Conservation (phyloP, 352 stramenopile species). For the Phytopythium cucurbitacearum region DNA sequence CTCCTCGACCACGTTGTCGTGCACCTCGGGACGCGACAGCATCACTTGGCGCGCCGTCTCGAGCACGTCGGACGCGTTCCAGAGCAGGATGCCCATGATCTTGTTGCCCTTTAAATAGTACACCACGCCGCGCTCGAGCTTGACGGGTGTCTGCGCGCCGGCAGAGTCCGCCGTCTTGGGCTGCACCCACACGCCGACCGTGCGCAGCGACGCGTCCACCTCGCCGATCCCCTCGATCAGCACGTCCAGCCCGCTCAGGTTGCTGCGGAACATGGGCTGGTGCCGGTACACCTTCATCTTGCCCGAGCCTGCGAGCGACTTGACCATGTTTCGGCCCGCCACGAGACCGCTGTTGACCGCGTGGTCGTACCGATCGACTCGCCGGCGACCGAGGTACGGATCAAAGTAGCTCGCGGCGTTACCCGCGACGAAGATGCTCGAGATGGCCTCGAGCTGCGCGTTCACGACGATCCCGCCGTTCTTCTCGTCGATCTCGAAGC, state of each 20-base stretch:
- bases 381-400: constrained; percentile 74
- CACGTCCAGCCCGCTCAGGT: constrained; percentile 68
- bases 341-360: constrained; percentile 89
- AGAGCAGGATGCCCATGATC: constrained; percentile 88
- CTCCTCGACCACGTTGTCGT: constrained; percentile 71
- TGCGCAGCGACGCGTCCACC: constrained; percentile 72
- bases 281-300: constrained; percentile 87
- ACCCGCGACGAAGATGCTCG: constrained; percentile 87
- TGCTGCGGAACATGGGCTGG: constrained; percentile 85
- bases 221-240: constrained; percentile 84
- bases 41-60: constrained; percentile 84
- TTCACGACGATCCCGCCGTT: constrained; percentile 91
- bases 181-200: constrained; percentile 83
- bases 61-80: constrained; percentile 86
- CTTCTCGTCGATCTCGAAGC: constrained; percentile 82
- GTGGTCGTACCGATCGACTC: constrained; percentile 91
- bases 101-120: constrained; percentile 90
- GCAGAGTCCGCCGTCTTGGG: constrained; percentile 2
- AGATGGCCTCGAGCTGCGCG: constrained; percentile 84
- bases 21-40: constrained; percentile 56
- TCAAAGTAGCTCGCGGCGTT: constrained; percentile 90
- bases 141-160: constrained; percentile 11
- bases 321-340: constrained; percentile 87
- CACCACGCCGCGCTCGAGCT: constrained; percentile 81
- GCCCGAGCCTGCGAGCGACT: constrained; percentile 25